Evolutionary conservation across 495 filamentous ascomycete genomes (phyloP).

Genomic region (Neurospora sp.): DNA sequence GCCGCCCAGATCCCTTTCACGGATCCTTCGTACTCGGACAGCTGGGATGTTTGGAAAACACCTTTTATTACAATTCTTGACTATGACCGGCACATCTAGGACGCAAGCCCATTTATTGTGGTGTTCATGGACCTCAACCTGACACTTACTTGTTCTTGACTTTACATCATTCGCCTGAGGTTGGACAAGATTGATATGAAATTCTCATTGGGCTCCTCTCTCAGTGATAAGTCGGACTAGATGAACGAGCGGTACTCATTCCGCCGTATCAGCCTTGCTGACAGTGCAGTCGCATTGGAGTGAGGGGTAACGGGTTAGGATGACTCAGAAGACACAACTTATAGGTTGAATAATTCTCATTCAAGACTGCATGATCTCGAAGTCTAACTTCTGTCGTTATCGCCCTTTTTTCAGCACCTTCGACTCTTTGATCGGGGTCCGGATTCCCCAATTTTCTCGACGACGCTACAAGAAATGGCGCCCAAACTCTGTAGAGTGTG

Average conservation of each 20-base stretch:
- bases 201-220: not conserved
- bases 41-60: slow-evolving; percentile 18
- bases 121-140: not conserved
- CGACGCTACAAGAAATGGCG: not conserved
- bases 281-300: not conserved
- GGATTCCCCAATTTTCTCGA: not conserved
- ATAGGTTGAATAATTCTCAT: not conserved
- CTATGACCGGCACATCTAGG: not conserved
- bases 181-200: not conserved
- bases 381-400: not conserved
- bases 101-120: not conserved
- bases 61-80: slow-evolving; percentile 11
- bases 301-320: not conserved
- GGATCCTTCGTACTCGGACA: slow-evolving; percentile 16
- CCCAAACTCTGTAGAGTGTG: not conserved
- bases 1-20: slow-evolving; percentile 18
- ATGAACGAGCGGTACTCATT: not conserved
- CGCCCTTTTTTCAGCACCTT: not conserved
- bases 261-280: not conserved
- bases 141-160: not conserved
- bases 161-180: not conserved
- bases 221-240: not conserved
- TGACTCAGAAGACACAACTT: not conserved
- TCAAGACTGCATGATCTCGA: not conserved
- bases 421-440: not conserved